Base-by-base conservation (phyloP, 164 flowering plant species). In the Brasenia schreberi region DNA sequence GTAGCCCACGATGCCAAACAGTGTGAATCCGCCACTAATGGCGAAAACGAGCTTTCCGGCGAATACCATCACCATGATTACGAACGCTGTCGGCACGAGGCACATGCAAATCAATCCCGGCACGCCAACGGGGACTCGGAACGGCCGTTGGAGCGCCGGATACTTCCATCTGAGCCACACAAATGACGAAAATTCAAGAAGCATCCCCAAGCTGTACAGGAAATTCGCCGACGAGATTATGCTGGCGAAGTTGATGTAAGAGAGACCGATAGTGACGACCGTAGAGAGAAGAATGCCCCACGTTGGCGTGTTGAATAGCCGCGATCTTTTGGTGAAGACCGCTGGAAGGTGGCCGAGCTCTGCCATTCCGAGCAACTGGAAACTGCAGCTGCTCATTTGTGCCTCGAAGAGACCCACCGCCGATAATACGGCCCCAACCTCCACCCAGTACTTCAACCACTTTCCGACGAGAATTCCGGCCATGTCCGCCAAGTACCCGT, bases 151-250 rank as follows among this genome's bases (percentile, higher is more conserved):
- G 62, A 73, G 7, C 10, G 5, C 23, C 4, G 84, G 83, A 43
- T 65, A 18, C 68, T 81, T 87, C 71, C 65, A 69, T 70, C 89
- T 73, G 71, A 87, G 63, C 85, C 89, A 78, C 5, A 82, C 63
- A 58, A 84, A 86, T 0, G 88, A 78, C 1, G 88, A 77, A 61
- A 84, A 81, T 61, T 86, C 91, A 59, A 86, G 53, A 17, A 85
- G 39, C 92, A 87, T 87, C n/a, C 87, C 87, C 65, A 81, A 66
- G 68, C 85, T 78, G 49, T 87, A 87, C 65, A 84, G 66, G 74
- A 87, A 85, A 70, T 85, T 87, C 6, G 74, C 87, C 0, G 86
- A 78, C 0, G 87, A 78, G 5, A 86, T 79, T 18, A 86, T 79
- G 58, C 77, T 72, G 0, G 73, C 58, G 66, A 83, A 86, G 19